Evolutionary conservation across 805 yeast genomes (phyloP).

Genomic region (Zygoascus tannicola): DNA sequence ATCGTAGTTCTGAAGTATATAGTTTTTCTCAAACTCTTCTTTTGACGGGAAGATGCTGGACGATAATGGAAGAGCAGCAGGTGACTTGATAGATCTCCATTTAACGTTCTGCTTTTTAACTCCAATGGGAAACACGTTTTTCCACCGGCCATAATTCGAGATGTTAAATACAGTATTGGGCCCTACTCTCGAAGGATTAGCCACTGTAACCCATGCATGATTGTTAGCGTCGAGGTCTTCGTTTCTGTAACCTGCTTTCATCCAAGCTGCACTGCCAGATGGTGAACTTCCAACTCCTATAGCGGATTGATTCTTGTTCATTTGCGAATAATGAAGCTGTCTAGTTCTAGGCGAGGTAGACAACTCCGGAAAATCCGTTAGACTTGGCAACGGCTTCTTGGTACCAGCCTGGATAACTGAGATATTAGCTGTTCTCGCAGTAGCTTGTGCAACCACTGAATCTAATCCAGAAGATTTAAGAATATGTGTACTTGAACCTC

Average conservation of each 20-base stretch:
- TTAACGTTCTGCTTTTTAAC: constrained; percentile 61
- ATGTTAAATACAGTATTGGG: constrained; percentile 45
- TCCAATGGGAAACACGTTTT: constrained; percentile 72
- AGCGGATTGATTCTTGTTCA: neutral
- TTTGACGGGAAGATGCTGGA: constrained; percentile 68
- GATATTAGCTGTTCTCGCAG: neutral
- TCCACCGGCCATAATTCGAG: constrained; percentile 78
- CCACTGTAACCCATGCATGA: constrained; percentile 51
- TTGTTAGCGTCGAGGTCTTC: constrained; percentile 12
- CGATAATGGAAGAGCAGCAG: constrained; percentile 83
- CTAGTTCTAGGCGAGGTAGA: neutral
- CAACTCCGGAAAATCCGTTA: neutral
- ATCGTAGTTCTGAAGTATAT: constrained; percentile 75
- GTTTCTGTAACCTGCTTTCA: constrained; percentile 1
- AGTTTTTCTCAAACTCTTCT: constrained; percentile 60
- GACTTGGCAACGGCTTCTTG: neutral
- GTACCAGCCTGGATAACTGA: neutral
- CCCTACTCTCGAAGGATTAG: constrained; percentile 68
- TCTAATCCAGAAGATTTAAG: neutral
- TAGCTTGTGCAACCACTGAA: neutral
- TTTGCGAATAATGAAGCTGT: neutral
- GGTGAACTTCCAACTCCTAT: neutral
- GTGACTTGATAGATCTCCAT: constrained; percentile 90
- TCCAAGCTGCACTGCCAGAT: neutral
- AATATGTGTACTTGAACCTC: neutral